These are phyloP conservation scores for Psilocybe sp. DNA, from an alignment of 768 basidiomycete genomes.

Conservation along the genomic window DNA sequence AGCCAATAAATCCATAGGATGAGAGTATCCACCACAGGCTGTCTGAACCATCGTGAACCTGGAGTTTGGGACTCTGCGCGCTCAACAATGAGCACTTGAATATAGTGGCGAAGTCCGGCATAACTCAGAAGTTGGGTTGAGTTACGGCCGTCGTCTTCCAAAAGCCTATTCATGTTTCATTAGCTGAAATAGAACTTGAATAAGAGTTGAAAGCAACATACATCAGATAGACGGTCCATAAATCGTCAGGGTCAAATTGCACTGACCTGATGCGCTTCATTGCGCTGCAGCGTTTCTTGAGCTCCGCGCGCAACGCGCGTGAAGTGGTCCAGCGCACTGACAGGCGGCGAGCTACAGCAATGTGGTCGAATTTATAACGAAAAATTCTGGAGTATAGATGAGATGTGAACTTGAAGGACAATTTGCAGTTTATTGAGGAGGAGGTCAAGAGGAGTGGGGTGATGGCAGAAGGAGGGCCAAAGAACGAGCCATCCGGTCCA, in stretches of 20 bases:
- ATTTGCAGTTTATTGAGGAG: conserved; percentile 28
- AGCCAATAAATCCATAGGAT: conserved; percentile 48
- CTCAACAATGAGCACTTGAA: conserved; percentile 15
- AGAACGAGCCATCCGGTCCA: conserved; percentile 27
- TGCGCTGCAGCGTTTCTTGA: conserved; percentile 38
- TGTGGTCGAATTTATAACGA: conserved; percentile 40
- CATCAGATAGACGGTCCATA: conserved; percentile 58
- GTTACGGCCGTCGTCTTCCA: conserved; percentile 51
- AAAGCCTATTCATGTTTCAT: conserved; percentile 22
- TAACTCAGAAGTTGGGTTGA: conserved; percentile 38
- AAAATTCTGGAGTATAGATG: conserved; percentile 43
- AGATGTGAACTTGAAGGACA: conserved; percentile 33
- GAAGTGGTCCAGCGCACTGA: conserved; percentile 33
- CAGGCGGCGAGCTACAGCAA: conserved; percentile 37
- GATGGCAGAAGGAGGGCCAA: conserved; percentile 43
- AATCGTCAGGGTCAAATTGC: conserved; percentile 30
- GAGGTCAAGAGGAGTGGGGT: conserved; percentile 36
- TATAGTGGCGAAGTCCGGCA: conserved; percentile 32
- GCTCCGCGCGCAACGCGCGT: conserved; percentile 37
- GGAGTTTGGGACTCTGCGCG: conserved; percentile 10
- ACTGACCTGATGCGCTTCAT: conserved; percentile 38
- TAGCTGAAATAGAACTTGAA: neutral
- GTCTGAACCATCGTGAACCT: conserved; percentile 20
- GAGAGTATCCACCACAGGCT: conserved; percentile 35
- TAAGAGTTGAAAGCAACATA: conserved; percentile 11